Base-by-base conservation (phyloP, 2,329 filamentous ascomycete species). In the Ampelomyces quisqualis region DNA sequence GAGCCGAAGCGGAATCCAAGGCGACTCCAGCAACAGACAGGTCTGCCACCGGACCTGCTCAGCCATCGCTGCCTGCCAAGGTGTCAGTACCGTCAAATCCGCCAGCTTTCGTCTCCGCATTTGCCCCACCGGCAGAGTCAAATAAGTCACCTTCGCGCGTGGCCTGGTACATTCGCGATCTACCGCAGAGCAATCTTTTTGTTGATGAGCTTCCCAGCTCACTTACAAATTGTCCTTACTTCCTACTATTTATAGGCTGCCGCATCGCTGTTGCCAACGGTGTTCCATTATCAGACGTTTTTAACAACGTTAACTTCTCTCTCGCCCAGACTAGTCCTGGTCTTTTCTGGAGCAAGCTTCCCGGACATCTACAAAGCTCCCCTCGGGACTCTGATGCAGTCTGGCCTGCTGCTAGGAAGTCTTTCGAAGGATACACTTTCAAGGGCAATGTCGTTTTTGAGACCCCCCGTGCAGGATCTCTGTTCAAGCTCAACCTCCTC, bases 211-310 rank as follows among this genome's bases (percentile, higher is more conserved):
- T 52, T 10, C 15, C 48, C 3, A 6, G 31, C 7, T 20, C 37
- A 2, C n/a, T 59, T 4, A 23, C 24, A n/a, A 3, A 14, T 0
- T 44, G 62, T 14, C 61, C 65, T 0, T 70, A 64, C 42, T 58
- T 57, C n/a, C 34, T 65, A 2, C 49, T 60, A 1, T 68, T 64
- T 40, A 65, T 68, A n/a, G 63, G 61, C 33, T 45, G 40, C 13
- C 60, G 64, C 3, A 26, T 70, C 11, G 52, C 60, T 1, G 30
- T 50, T 14, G 51, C 53, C 3, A 28, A 37, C 17, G 45, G 38
- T 0, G 26, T 61, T 3, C 11, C 41, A 1, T 14, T 61, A 7
- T 3, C 22, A n/a, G 41, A 55, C 1, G 30, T 67, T 7, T 27
- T 60, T 17, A n/a, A 21, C 9, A 20, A 33, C 3, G 32, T 62